A percentile compares a stretch with the other conserved stretches of the same genome.
Evolutionary conservation across 371 early-diverging fungal genomes (phyloP).

Genomic region (Mucor plumbeus): DNA sequence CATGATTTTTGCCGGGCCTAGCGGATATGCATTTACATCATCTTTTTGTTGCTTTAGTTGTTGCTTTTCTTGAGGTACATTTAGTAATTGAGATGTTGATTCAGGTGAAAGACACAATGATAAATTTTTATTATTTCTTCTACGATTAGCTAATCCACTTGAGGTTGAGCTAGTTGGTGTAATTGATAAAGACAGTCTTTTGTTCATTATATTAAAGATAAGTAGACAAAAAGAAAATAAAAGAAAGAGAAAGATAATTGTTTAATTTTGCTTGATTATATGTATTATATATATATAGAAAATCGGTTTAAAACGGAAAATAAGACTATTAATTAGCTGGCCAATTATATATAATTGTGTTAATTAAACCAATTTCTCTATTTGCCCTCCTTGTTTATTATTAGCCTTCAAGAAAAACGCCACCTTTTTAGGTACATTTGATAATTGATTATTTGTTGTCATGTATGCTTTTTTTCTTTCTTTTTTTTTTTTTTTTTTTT

Average conservation of each 20-base stretch:
- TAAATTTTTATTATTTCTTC: constrained; percentile 44
- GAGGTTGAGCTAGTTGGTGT: constrained; percentile 12
- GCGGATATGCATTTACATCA: constrained; percentile 43
- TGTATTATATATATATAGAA: not conserved
- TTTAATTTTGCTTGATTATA: not conserved
- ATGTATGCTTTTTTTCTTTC: not conserved
- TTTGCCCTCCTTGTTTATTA: constrained; percentile 10
- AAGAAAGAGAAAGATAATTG: not conserved
- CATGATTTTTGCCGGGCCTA: constrained; percentile 66
- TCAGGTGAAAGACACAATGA: constrained; percentile 36
- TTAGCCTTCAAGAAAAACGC: constrained; percentile 6
- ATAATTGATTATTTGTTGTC: not conserved
- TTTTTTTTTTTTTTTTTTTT: not conserved
- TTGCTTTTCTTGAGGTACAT: constrained; percentile 14
- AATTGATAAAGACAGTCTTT: constrained; percentile 18
- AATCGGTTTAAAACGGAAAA: constrained; percentile 5
- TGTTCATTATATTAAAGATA: constrained; percentile 1
- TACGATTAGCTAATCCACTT: constrained; percentile 17
- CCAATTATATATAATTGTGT: not conserved
- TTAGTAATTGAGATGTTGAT: constrained; percentile 17
- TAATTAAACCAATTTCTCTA: constrained; percentile 7
- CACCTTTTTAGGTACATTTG: constrained; percentile 11
- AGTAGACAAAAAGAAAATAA: not conserved
- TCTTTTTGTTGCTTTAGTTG: constrained; percentile 16
- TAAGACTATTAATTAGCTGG: constrained; percentile 6